A percentile compares a stretch with the other conserved stretches of the same genome.
Conservation (phyloP, 371 early-diverging fungal genomes). For the Syncephalastrum contaminatum region DNA sequence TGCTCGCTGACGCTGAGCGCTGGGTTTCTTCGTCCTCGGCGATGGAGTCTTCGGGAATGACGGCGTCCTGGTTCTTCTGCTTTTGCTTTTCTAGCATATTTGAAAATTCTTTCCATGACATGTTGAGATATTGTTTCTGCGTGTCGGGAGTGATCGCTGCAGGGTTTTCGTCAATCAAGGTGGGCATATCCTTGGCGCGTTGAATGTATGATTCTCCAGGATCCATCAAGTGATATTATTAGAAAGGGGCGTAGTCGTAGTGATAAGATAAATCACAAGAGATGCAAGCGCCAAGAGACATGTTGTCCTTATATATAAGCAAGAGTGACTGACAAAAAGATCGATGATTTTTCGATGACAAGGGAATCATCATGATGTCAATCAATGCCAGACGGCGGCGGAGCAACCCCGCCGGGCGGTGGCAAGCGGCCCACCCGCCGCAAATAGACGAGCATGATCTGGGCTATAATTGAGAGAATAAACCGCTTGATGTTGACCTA, state of each 20-base stretch:
- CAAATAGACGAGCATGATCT: slow-evolving; percentile 46
- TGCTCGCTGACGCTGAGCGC: background rate
- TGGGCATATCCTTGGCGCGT: slow-evolving; percentile 41
- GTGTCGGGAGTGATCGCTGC: slow-evolving; percentile 31
- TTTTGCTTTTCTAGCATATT: slow-evolving; percentile 5
- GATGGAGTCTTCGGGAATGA: too few relatives aligned
- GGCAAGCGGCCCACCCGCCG: slow-evolving; percentile 69
- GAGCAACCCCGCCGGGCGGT: slow-evolving; percentile 56
- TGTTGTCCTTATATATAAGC: background rate
- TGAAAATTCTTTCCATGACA: slow-evolving; percentile 13
- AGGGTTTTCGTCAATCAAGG: slow-evolving; percentile 45
- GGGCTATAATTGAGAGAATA: slow-evolving; percentile 56
- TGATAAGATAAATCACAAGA: background rate
- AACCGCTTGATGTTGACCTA: slow-evolving; percentile 53
- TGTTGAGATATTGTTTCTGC: slow-evolving; percentile 11
- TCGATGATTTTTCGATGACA: background rate
- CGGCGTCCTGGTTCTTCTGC: background rate
- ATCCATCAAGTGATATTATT: slow-evolving; percentile 27
- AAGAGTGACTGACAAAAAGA: slow-evolving; percentile 1
- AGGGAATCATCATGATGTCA: slow-evolving; percentile 3
- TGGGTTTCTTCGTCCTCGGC: background rate
- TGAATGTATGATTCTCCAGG: slow-evolving; percentile 44
- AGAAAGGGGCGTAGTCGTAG: background rate
- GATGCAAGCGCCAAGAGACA: background rate
- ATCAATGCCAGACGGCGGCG: slow-evolving; percentile 40